phyloP scores from a whole-genome alignment of 2,329 filamentous ascomycete genomes.

The Chrysoporthe deuterocubensis region DNA sequence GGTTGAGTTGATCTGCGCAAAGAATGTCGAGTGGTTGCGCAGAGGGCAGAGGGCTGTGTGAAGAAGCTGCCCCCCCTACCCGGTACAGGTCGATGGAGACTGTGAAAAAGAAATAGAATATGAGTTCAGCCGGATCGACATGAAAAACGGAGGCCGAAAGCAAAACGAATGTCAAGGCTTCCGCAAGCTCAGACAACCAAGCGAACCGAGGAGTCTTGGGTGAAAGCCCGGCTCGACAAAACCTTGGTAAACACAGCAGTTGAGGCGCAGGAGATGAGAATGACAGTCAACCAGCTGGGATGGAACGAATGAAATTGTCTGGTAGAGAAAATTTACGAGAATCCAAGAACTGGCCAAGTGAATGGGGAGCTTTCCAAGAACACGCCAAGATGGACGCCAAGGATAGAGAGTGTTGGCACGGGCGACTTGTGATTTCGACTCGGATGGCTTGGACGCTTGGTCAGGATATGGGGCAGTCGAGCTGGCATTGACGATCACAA shows the following conservation, averaged over 20 bases:
- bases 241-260: background rate
- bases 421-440: background rate
- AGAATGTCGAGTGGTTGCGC: background rate
- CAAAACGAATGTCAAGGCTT: background rate
- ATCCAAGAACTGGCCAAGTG: constrained; percentile 16
- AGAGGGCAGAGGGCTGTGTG: background rate
- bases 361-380: constrained; percentile 4
- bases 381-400: constrained; percentile 17
- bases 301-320: background rate
- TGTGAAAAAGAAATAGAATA: background rate
- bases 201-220: background rate
- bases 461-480: background rate
- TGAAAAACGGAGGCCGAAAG: background rate
- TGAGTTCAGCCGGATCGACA: background rate
- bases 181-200: background rate
- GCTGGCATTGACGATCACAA: background rate
- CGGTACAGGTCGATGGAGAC: background rate
- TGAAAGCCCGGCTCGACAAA: background rate
- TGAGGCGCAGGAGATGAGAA: background rate
- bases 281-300: constrained; percentile 2
- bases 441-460: constrained; percentile 10
- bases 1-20: background rate
- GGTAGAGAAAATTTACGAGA: constrained; percentile 7
- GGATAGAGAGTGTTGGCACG: constrained; percentile 8
- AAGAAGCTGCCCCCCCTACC: background rate